A percentile compares a stretch with the other conserved stretches of the same genome.
These are phyloP conservation scores for Barnettozyma populi DNA, from an alignment of 805 yeast species.

Conservation along the genomic window DNA sequence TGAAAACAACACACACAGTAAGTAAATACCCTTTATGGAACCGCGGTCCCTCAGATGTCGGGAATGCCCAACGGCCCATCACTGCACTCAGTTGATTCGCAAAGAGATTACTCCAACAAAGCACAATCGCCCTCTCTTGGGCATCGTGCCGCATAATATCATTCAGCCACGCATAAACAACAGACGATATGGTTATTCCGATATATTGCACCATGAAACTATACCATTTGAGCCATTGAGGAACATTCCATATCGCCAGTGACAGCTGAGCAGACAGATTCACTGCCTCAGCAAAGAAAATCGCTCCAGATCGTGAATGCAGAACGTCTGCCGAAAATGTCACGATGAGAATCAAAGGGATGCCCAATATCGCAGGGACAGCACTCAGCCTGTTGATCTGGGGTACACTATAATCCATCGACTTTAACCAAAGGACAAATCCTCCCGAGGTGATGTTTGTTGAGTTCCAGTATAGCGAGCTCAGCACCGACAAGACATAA, in stretches of 20 bases:
- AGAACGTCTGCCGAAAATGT: constrained; percentile 27
- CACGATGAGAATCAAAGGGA: not conserved
- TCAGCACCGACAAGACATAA: constrained; percentile 45
- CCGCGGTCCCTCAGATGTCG: constrained; percentile 50
- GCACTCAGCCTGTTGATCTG: constrained; percentile 37
- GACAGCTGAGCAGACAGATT: constrained; percentile 41
- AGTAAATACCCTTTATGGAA: constrained; percentile 49
- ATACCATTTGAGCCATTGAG: constrained; percentile 47
- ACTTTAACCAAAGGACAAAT: constrained; percentile 40
- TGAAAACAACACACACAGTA: constrained; percentile 26
- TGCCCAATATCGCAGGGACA: constrained; percentile 29
- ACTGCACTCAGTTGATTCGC: constrained; percentile 52
- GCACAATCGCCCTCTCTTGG: constrained; percentile 44
- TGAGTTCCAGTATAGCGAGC: constrained; percentile 50
- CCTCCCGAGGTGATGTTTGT: constrained; percentile 39
- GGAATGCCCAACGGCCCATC: constrained; percentile 28
- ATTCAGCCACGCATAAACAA: constrained; percentile 51
- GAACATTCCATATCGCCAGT: constrained; percentile 46
- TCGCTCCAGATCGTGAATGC: constrained; percentile 38
- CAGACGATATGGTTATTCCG: constrained; percentile 52
- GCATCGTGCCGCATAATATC: constrained; percentile 53
- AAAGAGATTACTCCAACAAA: constrained; percentile 42
- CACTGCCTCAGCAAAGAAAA: constrained; percentile 38
- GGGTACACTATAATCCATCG: constrained; percentile 32
- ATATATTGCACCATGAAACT: constrained; percentile 27